These are phyloP conservation scores for Saturnispora halmiae DNA, from an alignment of 805 yeast genomes.

Conservation along the genomic window DNA sequence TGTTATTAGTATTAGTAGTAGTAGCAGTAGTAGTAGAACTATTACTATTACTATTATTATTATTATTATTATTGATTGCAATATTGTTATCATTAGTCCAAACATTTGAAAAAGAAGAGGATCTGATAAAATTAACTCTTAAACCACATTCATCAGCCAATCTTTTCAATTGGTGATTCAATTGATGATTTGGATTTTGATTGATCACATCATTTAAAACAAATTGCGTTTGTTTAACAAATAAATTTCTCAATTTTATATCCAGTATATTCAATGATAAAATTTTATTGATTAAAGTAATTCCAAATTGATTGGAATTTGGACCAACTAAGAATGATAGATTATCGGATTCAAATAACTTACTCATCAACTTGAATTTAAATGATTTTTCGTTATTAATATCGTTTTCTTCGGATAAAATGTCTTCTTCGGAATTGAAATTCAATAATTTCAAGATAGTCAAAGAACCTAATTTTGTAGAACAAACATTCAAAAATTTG, in stretches of 20 bases:
- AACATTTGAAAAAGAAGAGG: constrained; percentile 6
- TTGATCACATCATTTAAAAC: constrained; percentile 49
- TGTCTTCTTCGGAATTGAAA: constrained; percentile 35
- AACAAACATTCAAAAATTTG: constrained; percentile 21
- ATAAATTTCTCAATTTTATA: constrained; percentile 44
- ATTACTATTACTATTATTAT: not conserved
- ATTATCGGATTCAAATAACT: constrained; percentile 2
- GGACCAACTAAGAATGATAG: not conserved
- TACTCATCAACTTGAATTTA: not conserved
- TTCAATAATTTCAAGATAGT: constrained; percentile 69
- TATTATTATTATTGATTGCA: not conserved
- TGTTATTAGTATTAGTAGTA: too few relatives aligned
- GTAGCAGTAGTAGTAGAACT: too few relatives aligned
- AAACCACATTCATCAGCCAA: constrained; percentile 90
- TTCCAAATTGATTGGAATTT: constrained; percentile 32
- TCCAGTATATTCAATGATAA: constrained; percentile 64
- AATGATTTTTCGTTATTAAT: constrained; percentile 26
- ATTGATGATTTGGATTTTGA: constrained; percentile 49
- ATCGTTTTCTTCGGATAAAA: too few relatives aligned
- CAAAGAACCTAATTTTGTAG: constrained; percentile 64
- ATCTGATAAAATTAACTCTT: constrained; percentile 14
- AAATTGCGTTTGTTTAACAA: constrained; percentile 52
- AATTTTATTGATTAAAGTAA: constrained; percentile 71
- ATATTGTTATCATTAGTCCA: not conserved
- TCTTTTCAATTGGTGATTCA: constrained; percentile 69